Evolutionary conservation across 1,284 basidiomycete genomes (phyloP), one percentile per base, ranked within the genome.

Genomic region (Sporisorium iseilematis-ciliati): DNA sequence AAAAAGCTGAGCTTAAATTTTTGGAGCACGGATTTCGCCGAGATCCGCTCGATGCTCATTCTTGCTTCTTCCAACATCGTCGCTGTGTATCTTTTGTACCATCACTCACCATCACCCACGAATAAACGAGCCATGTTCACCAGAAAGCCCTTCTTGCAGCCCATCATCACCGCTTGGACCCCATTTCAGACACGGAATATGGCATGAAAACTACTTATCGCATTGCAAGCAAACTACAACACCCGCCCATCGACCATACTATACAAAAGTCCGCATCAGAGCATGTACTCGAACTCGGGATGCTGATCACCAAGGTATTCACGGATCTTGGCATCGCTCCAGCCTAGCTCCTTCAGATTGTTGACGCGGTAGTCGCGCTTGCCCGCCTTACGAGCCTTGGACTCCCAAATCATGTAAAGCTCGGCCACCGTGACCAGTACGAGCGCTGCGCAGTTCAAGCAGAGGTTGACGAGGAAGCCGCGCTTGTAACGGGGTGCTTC

Each of bases 271-370:
- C 11, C 18, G 23, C 7, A 57, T 68, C 55, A 75, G 20, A 75
- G 72, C 57, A 69, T 75, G 67, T 70, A 75, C 29, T 46, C 46
- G 57, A 70, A 83, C 25, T 79, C 78, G 20, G 82, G 79, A 38
- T 82, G 79, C 29, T 68, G 65, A 49, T 83, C 82, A 29, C 82
- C 82, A 12, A 83, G 69, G 49, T 78, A 78, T 42, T 68, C 66
- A 33, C 75, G 70, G 49, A 82, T 78, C 26, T 69, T 62, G 35
- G 75, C 75, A 29, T 77, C 61, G 26, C 55, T 53, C 80, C 75
- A 79, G 18, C 76, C 70, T 5, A 55, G 59, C 7, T 69, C 54
- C 31, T 62, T 62, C 35, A 78, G 65, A 31, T 73, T 54, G n/a
- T 57, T 58, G 26, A 78, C 77, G 29, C 71, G 65, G 48, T 69